phyloP scores from a whole-genome alignment of 495 filamentous ascomycete species.

The Cercophora newfieldiana region DNA sequence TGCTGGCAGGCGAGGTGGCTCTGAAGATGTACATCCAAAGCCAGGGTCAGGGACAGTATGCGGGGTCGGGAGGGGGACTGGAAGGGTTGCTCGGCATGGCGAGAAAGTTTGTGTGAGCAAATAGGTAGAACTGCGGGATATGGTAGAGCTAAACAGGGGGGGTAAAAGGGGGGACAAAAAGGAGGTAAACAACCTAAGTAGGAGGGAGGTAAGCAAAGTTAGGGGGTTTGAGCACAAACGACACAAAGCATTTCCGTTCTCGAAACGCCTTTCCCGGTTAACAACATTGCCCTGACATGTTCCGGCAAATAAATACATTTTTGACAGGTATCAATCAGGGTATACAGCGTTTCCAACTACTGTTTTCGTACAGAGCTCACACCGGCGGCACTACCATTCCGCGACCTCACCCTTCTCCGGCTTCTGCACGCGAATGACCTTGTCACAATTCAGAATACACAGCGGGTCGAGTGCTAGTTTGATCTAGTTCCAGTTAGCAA shows the following conservation, averaged over 20 bases:
- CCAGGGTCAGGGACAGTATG: slow-evolving; percentile 27
- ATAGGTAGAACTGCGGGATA: not conserved
- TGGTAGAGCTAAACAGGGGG: not conserved
- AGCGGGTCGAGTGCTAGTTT: slow-evolving; percentile 76
- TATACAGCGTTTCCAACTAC: not conserved
- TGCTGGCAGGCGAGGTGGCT: slow-evolving; percentile 54
- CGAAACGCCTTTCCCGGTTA: no score
- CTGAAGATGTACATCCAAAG: slow-evolving; percentile 54
- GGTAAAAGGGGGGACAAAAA: not conserved
- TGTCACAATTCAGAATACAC: slow-evolving; percentile 78
- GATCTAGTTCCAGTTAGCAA: slow-evolving; percentile 37
- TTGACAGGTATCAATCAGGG: no score
- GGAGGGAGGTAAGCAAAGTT: no score
- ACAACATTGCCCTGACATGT: no score
- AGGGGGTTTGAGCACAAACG: no score
- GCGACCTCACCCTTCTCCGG: slow-evolving; percentile 52
- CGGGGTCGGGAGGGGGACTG: slow-evolving; percentile 12
- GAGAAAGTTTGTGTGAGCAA: not conserved
- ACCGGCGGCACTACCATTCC: slow-evolving; percentile 41
- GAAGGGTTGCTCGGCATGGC: not conserved
- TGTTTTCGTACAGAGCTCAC: not conserved
- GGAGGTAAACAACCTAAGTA: no score
- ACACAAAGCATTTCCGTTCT: no score
- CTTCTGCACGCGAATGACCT: slow-evolving; percentile 66
- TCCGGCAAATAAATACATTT: no score